Evolutionary conservation across 148 eudicot genomes (phyloP), one percentile per base, ranked within the genome.

Genomic region (Polygonum aviculare): DNA sequence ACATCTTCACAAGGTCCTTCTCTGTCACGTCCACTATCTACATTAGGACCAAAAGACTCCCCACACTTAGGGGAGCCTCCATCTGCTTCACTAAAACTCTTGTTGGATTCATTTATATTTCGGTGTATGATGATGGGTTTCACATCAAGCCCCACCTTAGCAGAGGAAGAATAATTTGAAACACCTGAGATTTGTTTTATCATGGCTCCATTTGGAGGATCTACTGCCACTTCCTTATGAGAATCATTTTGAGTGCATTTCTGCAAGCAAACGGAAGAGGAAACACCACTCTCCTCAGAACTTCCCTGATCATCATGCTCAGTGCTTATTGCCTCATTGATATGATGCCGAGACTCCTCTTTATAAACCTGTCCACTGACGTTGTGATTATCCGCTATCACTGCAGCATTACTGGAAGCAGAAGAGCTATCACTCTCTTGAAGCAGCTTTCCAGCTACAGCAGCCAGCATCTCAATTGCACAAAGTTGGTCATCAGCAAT

Each of bases 391-490:
- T 81, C 85, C 67, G 87, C 87, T 74, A 83, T 89, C 57, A 79
- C 89, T 16, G 83, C 82, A 41, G 87, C 93, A 78, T 89, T 89
- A 77, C 97, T 92, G 36, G 94, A 92, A 81, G 90, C 88, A 78
- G 98, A 93, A 81, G 86, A 85, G 74, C 93, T 88, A 80, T 90
- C 99, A 79, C 88, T 87, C 89, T 93, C 99, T 83, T 84, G 88
- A 76, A 96, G 80, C 83, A 96, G 80, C 79, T 96, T 90, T 35
- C 94, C 98, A 81, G 99, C 99, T 75, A 96, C 98, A 70, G 98
- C 85, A 55, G 99, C 99, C 77, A 96, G 84, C 73, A 96, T 83
- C 75, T 96, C 99, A 83, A 96, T 90, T 36, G 99, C 92, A 79
- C 92, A 87, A n/a, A 93, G 77, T 81, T 85, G 83, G 80, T 79